Base-by-base conservation (phyloP, 2,329 filamentous ascomycete genomes). In the Elsinoe arachidis region DNA sequence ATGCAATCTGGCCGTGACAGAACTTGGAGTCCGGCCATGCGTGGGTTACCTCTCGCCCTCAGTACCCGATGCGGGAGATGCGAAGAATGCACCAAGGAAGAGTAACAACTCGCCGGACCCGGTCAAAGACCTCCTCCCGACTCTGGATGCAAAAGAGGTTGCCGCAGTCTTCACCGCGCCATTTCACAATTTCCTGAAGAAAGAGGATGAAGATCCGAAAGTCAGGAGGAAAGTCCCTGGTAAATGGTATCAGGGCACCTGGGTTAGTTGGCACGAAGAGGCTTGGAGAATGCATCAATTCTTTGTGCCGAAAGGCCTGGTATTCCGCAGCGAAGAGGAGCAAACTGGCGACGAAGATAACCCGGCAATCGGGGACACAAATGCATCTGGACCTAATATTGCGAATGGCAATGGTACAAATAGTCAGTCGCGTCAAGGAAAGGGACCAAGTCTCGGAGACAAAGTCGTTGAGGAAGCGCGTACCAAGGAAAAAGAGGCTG, bases 211-310 rank as follows among this genome's bases (percentile, higher is more conserved):
- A 52, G 63, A 75, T 66, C 63, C 64, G 61, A 54, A 68, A 17
- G 63, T 62, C 9, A 55, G 64, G 37, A 57, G 62, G 19, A 66
- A 70, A 14, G 71, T 66, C 7, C 68, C 73, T 7, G 82, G 83
- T 0, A 78, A 83, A 57, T 97, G 91, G 91, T 96, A 97, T 75
- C 79, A 86, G 59, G 92, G 92, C 7, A 75, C 73, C 30, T 96
- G 92, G 92, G 82, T 84, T 55, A 77, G 83, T 62, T 96, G 86
- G 84, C 84, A 93, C 69, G 82, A 86, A 61, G 76, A 77, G 54
- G 80, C 80, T n/a, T 97, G 91, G 92, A 72, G 80, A 39, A 85
- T 95, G 78, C 92, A 96, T 72, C 91, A 92, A 72, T 97, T 96
- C 73, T 87, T 88, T 73, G 90, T 96, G 23, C 91, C 47, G 9